These are phyloP conservation scores for Pleurotus eryngii DNA, from an alignment of 768 basidiomycete genomes.

Conservation along the genomic window DNA sequence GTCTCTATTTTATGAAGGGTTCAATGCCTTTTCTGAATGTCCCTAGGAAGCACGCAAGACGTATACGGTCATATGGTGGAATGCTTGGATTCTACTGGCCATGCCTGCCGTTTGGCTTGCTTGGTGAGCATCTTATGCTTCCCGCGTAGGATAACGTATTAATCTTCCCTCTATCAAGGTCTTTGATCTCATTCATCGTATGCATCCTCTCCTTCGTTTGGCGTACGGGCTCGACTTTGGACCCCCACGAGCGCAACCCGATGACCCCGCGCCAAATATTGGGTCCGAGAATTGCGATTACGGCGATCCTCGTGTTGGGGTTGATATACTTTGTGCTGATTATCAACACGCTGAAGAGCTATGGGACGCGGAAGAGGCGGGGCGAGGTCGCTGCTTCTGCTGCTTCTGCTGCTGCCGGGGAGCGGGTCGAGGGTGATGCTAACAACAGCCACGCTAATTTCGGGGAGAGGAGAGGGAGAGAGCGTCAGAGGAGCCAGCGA, in stretches of 20 bases:
- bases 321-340: conserved; percentile 61
- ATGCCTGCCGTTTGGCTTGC: conserved; percentile 71
- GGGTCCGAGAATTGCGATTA: conserved; percentile 53
- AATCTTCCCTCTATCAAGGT: conserved; percentile 30
- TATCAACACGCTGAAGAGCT: conserved; percentile 57
- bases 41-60: conserved; percentile 51
- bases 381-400: conserved; percentile 5
- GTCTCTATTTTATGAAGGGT: neutral
- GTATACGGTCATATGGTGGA: conserved; percentile 36
- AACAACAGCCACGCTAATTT: neutral
- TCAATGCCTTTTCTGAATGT: neutral
- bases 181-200: conserved; percentile 62
- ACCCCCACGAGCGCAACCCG: conserved; percentile 25
- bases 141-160: neutral
- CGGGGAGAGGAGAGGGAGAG: conserved; percentile 25
- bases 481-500: conserved; percentile 18
- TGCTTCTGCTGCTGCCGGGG: neutral
- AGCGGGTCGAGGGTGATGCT: neutral
- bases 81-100: conserved; percentile 61
- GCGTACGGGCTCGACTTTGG: conserved; percentile 53
- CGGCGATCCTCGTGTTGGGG: conserved; percentile 52
- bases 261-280: conserved; percentile 38
- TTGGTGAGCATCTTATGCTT: conserved; percentile 37
- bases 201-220: conserved; percentile 69
- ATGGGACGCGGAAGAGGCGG: conserved; percentile 35